Conservation (phyloP, 768 basidiomycete species). For the Cytidiella melzeri region DNA sequence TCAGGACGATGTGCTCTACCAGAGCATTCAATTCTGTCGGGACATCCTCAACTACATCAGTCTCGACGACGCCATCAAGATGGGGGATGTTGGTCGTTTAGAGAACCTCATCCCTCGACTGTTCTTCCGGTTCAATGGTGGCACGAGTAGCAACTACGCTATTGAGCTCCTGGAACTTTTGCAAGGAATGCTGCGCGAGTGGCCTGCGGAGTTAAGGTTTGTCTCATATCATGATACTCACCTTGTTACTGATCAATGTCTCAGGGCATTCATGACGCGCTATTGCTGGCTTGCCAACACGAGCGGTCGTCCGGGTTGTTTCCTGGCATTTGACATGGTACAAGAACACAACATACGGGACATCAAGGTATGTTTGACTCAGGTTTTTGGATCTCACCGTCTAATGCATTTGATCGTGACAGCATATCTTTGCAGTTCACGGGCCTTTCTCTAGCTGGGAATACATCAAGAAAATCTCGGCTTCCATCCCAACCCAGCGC, state of each 20-base stretch:
- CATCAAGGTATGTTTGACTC: neutral
- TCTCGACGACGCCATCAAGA: conserved; percentile 28
- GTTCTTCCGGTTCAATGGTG: conserved; percentile 22
- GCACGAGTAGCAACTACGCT: conserved; percentile 21
- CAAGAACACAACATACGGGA: conserved; percentile 3
- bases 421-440: conserved; percentile 3
- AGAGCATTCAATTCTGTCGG: conserved; percentile 29
- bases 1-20: conserved; percentile 21
- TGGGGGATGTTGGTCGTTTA: conserved; percentile 26
- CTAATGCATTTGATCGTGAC: neutral
- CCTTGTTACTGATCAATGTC: neutral
- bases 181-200: conserved; percentile 23
- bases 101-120: conserved; percentile 20
- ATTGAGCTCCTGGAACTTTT: conserved; percentile 24
- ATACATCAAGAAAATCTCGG: conserved; percentile 1
- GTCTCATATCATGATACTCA: neutral
- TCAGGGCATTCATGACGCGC: too few relatives aligned
- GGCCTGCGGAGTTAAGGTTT: conserved; percentile 19
- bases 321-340: neutral
- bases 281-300: conserved; percentile 12
- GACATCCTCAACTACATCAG: conserved; percentile 30
- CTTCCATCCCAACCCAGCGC: conserved; percentile 1
- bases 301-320: neutral
- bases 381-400: neutral
- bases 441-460: conserved; percentile 6